These are phyloP conservation scores for Paraphoma sp. DNA, from an alignment of 2,329 filamentous ascomycete species.

Conservation along the genomic window DNA sequence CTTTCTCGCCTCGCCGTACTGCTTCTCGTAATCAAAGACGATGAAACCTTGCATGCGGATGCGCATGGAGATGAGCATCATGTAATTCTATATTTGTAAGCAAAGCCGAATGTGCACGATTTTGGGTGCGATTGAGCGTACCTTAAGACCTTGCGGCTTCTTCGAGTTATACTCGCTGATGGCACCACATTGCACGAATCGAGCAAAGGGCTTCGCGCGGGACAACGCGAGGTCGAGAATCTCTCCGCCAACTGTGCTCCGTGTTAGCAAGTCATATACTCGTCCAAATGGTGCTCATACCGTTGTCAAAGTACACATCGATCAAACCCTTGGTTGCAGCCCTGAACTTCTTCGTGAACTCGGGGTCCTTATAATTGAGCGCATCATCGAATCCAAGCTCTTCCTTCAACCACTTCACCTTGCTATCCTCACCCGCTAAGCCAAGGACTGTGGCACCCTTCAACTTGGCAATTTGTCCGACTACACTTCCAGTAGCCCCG, in stretches of 20 bases:
- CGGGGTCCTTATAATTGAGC: constrained; percentile 62
- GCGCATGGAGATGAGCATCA: constrained; percentile 53
- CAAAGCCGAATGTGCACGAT: background rate
- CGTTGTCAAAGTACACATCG: constrained; percentile 60
- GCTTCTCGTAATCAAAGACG: constrained; percentile 69
- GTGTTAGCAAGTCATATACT: constrained; percentile 5
- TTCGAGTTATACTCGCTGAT: constrained; percentile 54
- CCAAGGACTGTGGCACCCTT: constrained; percentile 63
- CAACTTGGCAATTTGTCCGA: constrained; percentile 79
- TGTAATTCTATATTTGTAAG: constrained; percentile 47
- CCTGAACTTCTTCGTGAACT: constrained; percentile 57
- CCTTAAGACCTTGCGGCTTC: constrained; percentile 59
- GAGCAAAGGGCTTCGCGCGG: constrained; percentile 50
- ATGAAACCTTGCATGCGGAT: constrained; percentile 66
- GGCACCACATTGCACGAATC: constrained; percentile 55
- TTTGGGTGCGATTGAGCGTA: constrained; percentile 4
- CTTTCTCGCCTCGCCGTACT: constrained; percentile 64
- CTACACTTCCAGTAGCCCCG: constrained; percentile 78
- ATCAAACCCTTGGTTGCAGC: constrained; percentile 57
- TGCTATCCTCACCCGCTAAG: constrained; percentile 60
- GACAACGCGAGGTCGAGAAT: constrained; percentile 56
- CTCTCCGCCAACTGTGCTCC: constrained; percentile 52
- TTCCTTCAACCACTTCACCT: constrained; percentile 62
- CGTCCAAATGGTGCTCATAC: constrained; percentile 9
- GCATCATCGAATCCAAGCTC: constrained; percentile 61